Percentiles rank a stretch among this genome's conserved stretches.
Evolutionary conservation across 2,329 filamentous ascomycete species (phyloP).

Genomic region (Emmonsia crescens): DNA sequence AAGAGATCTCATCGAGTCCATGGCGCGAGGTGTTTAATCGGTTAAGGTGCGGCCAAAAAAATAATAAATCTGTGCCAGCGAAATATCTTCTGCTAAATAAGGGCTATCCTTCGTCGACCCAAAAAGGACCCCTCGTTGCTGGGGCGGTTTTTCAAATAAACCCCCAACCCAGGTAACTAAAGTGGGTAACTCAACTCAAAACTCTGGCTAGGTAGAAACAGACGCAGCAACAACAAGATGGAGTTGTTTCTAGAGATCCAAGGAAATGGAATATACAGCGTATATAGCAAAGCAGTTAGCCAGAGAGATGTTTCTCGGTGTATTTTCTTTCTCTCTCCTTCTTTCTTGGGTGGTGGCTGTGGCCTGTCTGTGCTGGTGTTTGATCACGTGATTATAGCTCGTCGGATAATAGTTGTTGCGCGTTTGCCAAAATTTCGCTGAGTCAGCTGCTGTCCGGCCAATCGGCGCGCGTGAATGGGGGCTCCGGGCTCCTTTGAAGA

Average conservation of each 20-base stretch:
- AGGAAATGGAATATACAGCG: background rate
- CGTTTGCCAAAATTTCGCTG: slow-evolving; percentile 12
- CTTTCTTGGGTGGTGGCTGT: background rate
- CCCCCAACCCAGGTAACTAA: too few species aligned
- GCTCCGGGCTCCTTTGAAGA: slow-evolving; percentile 9
- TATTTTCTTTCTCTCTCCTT: background rate
- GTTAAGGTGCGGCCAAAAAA: background rate
- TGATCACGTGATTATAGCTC: too few species aligned
- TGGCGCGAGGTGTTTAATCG: slow-evolving; percentile 22
- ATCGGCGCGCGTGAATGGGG: slow-evolving; percentile 24
- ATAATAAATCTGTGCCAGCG: background rate
- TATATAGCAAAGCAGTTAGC: background rate
- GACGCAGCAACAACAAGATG: background rate
- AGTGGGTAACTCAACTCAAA: background rate
- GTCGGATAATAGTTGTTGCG: slow-evolving; percentile 8
- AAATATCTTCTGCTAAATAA: background rate
- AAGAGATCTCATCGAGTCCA: slow-evolving; percentile 56
- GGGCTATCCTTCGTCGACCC: background rate
- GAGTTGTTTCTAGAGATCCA: background rate
- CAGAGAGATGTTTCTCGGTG: background rate
- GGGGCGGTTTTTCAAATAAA: background rate
- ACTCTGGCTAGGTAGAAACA: background rate
- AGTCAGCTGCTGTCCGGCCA: slow-evolving; percentile 22
- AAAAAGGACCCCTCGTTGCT: background rate
- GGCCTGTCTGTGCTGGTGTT: too few species aligned